Percentiles rank a stretch among this genome's conserved stretches.
Evolutionary conservation across 257 asterid species (phyloP).

Genomic region (Osmanthus fragrans): DNA sequence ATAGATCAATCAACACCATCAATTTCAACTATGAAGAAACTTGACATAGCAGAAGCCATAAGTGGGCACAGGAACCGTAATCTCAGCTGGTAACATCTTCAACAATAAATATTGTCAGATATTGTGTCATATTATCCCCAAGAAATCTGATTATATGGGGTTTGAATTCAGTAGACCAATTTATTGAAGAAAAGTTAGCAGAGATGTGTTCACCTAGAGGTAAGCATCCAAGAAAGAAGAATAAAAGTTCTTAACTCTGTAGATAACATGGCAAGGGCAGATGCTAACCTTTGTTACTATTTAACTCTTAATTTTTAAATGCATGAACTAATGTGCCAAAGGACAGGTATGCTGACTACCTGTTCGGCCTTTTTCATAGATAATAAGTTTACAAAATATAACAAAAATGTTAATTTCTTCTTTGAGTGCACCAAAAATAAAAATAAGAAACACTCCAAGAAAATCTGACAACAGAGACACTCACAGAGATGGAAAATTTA

Average conservation of each 20-base stretch:
- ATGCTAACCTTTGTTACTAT: slow-evolving; percentile 1
- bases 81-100: slow-evolving; percentile 9
- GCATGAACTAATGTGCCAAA: not conserved
- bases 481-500: not conserved
- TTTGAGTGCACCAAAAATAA: not conserved
- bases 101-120: not conserved
- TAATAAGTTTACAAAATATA: not conserved
- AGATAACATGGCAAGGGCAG: not conserved
- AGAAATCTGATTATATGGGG: not conserved
- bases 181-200: not conserved
- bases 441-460: slow-evolving; percentile 1
- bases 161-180: not conserved
- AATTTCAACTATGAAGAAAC: slow-evolving; percentile 15
- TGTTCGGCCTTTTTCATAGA: not conserved
- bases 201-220: not conserved
- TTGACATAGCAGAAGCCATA: not conserved
- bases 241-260: not conserved
- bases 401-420: not conserved
- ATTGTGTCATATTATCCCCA: not conserved
- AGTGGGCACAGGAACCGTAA: slow-evolving; percentile 7
- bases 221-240: not conserved
- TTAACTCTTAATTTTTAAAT: not conserved
- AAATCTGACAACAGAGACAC: too few species aligned
- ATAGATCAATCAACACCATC: slow-evolving; percentile 16
- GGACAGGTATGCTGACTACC: not conserved